These are phyloP conservation scores for Amaranthus hypochondriacus DNA, from an alignment of 148 eudicot species.

Conservation along the genomic window DNA sequence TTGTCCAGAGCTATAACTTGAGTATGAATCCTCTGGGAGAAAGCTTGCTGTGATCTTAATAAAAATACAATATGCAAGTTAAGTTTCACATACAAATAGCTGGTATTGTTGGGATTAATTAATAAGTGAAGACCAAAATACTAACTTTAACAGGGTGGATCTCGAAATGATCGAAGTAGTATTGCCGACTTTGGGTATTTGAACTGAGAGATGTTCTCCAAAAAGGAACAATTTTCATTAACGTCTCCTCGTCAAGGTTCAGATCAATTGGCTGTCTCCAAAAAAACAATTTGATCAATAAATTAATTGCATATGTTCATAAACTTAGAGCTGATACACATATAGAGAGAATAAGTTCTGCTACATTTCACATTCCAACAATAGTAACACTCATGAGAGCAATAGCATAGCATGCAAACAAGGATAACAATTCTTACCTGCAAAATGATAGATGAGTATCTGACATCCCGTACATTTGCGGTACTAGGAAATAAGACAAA, in stretches of 20 bases:
- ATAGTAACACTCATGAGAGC: not conserved
- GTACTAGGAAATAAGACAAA: slow-evolving; percentile 55
- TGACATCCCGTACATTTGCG: slow-evolving; percentile 65
- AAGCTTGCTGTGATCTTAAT: slow-evolving; percentile 85
- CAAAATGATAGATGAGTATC: slow-evolving; percentile 69
- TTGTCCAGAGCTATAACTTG: slow-evolving; percentile 81
- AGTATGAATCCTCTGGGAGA: slow-evolving; percentile 80
- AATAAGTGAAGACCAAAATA: slow-evolving; percentile 14
- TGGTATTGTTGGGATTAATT: slow-evolving; percentile 4
- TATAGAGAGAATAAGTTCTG: not conserved
- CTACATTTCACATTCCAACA: not conserved
- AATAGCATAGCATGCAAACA: not conserved
- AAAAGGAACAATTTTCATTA: slow-evolving; percentile 86
- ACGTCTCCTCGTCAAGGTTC: slow-evolving; percentile 92
- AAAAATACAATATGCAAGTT: slow-evolving; percentile 12
- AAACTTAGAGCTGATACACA: not conserved
- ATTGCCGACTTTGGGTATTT: slow-evolving; percentile 61
- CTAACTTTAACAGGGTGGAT: slow-evolving; percentile 92
- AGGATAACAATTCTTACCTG: slow-evolving; percentile 50
- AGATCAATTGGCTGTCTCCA: slow-evolving; percentile 74
- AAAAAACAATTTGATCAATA: slow-evolving; percentile 13
- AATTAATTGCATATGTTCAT: not conserved
- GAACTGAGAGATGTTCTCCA: slow-evolving; percentile 91
- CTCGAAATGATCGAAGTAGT: slow-evolving; percentile 98
- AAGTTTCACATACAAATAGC: slow-evolving; percentile 11